A percentile compares a stretch with the other conserved stretches of the same genome.
These are phyloP conservation scores for Lathyrus oleraceus DNA, from an alignment of 306 rosid genomes.

Conservation along the genomic window DNA sequence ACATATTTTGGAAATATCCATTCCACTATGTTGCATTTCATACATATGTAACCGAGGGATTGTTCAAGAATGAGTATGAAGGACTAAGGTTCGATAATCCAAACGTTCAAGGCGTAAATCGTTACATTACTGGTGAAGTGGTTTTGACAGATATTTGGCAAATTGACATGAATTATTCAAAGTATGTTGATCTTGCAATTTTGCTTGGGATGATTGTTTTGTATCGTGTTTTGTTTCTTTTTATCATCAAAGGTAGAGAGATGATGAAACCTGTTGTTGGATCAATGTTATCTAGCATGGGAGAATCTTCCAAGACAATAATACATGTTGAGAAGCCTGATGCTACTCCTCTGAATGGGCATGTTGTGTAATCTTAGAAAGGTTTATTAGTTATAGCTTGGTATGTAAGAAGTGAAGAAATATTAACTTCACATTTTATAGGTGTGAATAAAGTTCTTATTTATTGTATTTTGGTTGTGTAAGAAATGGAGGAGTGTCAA, in stretches of 20 bases:
- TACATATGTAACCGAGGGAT: constrained; percentile 54
- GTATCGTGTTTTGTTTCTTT: constrained; percentile 55
- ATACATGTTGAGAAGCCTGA: constrained; percentile 13
- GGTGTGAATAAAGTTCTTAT: neutral
- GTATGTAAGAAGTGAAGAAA: neutral
- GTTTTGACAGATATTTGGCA: constrained; percentile 43
- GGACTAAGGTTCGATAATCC: constrained; percentile 37
- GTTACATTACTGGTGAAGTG: constrained; percentile 43
- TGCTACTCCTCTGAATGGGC: constrained; percentile 20
- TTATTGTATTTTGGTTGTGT: neutral
- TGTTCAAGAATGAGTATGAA: constrained; percentile 66
- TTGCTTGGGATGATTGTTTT: constrained; percentile 56
- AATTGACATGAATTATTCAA: constrained; percentile 52
- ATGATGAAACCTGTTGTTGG: constrained; percentile 34
- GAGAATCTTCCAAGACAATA: constrained; percentile 10
- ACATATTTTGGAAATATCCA: constrained; percentile 60
- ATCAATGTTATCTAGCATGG: constrained; percentile 6
- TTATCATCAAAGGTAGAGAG: constrained; percentile 48
- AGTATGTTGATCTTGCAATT: constrained; percentile 68
- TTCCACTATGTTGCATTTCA: constrained; percentile 56
- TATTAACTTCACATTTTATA: neutral
- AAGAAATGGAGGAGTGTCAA: neutral
- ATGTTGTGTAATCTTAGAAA: neutral
- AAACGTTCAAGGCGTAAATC: neutral
- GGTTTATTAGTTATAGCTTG: too few species aligned